phyloP scores from a whole-genome alignment of 768 basidiomycete genomes.

The Paxillus ammoniavirescens region DNA sequence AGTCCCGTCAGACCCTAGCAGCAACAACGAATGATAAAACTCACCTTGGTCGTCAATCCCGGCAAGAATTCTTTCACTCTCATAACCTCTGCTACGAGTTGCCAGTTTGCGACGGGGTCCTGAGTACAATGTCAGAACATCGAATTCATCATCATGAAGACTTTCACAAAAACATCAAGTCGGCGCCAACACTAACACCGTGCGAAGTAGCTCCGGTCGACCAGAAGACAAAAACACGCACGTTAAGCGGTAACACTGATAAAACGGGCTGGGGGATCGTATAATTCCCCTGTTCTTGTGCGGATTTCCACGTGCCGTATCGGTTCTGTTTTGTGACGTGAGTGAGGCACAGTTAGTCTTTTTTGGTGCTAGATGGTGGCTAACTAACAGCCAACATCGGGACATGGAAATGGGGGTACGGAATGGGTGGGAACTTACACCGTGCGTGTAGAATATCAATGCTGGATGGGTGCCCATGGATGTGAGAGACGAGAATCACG shows the following conservation, averaged over 20 bases:
- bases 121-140: slow-evolving; percentile 6
- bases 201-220: background rate
- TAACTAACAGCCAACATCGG: background rate
- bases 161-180: no score
- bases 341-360: background rate
- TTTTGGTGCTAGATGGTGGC: no score
- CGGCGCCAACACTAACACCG: no score
- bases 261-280: slow-evolving; percentile 43
- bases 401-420: background rate
- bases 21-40: no score
- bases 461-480: slow-evolving; percentile 35
- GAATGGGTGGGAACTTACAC: slow-evolving; percentile 33
- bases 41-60: slow-evolving; percentile 31
- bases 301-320: slow-evolving; percentile 35
- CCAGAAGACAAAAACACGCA: slow-evolving; percentile 13
- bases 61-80: slow-evolving; percentile 33
- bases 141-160: no score
- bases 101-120: slow-evolving; percentile 49
- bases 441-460: slow-evolving; percentile 61
- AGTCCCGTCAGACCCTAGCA: no score
- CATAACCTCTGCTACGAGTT: slow-evolving; percentile 24
- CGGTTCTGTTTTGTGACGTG: slow-evolving; percentile 32
- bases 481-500: background rate
- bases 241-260: slow-evolving; percentile 39
- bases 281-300: slow-evolving; percentile 40